These are phyloP conservation scores for Eucalyptus cladocalyx DNA, from an alignment of 345 rosid species.

Conservation along the genomic window DNA sequence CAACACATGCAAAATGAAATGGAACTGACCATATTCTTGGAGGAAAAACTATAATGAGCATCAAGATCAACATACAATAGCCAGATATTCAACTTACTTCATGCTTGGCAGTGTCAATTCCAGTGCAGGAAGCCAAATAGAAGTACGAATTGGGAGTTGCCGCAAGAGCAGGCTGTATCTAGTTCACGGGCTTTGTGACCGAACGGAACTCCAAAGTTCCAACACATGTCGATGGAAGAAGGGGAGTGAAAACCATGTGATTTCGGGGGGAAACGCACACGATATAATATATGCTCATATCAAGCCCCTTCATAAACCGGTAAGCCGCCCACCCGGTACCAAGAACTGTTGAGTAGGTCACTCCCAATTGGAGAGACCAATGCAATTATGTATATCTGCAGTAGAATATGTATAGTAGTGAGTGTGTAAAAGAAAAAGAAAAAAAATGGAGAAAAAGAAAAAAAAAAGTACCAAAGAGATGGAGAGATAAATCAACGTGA, in stretches of 20 bases:
- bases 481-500: too few species aligned
- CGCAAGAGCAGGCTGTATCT: conserved; percentile 71
- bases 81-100: conserved; percentile 29
- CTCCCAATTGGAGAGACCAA: too few species aligned
- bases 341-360: too few species aligned
- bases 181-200: conserved; percentile 76
- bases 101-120: conserved; percentile 53
- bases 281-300: conserved; percentile 37
- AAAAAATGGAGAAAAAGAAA: too few species aligned
- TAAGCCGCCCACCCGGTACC: conserved; percentile 81
- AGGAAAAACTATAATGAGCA: neutral
- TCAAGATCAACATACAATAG: neutral
- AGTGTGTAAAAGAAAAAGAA: too few species aligned
- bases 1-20: neutral
- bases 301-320: conserved; percentile 57
- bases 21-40: neutral
- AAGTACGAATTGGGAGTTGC: conserved; percentile 66
- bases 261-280: conserved; percentile 72
- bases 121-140: conserved; percentile 67
- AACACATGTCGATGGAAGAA: conserved; percentile 10
- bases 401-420: too few species aligned
- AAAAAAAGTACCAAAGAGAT: too few species aligned
- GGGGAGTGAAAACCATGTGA: conserved; percentile 63
- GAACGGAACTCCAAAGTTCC: conserved; percentile 87
- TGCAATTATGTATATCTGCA: too few species aligned